Evolutionary conservation across 164 flowering plant species (phyloP).

Genomic region (Macadamia tetraphylla): DNA sequence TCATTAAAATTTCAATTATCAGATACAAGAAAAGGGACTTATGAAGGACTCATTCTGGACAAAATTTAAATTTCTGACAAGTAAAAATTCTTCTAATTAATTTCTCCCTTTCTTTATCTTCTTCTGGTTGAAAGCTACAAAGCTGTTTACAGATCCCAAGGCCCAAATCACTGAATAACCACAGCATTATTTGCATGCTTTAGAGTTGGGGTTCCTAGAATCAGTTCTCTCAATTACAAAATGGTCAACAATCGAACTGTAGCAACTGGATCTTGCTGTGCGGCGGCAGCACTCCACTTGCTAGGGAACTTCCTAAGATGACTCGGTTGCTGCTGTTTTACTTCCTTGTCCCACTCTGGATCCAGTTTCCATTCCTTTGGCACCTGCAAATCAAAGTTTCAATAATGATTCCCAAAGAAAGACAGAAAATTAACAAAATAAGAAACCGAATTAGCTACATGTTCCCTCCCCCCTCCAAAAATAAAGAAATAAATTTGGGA

Average conservation of each 20-base stretch:
- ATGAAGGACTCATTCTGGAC: too few relatives aligned
- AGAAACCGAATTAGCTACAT: too few relatives aligned
- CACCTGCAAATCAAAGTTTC: slow-evolving; percentile 45
- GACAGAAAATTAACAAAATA: too few relatives aligned
- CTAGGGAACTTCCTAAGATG: slow-evolving; percentile 69
- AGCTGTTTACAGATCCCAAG: background rate
- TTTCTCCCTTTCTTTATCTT: too few relatives aligned
- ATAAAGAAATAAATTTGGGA: too few relatives aligned
- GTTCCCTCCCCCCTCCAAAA: too few relatives aligned
- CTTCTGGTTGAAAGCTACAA: background rate
- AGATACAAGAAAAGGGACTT: too few relatives aligned
- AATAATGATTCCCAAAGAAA: background rate
- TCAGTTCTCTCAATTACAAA: slow-evolving; percentile 52
- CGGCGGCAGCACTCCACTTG: slow-evolving; percentile 72
- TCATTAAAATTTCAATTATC: too few relatives aligned
- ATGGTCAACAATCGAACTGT: slow-evolving; percentile 83
- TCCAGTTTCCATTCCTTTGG: slow-evolving; percentile 98
- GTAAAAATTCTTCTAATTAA: too few relatives aligned
- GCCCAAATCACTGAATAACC: background rate
- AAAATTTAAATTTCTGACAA: too few relatives aligned
- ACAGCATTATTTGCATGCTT: background rate
- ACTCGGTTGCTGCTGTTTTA: slow-evolving; percentile 49
- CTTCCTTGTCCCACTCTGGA: slow-evolving; percentile 78
- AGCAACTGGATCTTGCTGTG: slow-evolving; percentile 70
- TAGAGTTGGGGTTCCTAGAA: background rate